phyloP scores from a whole-genome alignment of 345 rosid genomes.

The Salix purpurea region DNA sequence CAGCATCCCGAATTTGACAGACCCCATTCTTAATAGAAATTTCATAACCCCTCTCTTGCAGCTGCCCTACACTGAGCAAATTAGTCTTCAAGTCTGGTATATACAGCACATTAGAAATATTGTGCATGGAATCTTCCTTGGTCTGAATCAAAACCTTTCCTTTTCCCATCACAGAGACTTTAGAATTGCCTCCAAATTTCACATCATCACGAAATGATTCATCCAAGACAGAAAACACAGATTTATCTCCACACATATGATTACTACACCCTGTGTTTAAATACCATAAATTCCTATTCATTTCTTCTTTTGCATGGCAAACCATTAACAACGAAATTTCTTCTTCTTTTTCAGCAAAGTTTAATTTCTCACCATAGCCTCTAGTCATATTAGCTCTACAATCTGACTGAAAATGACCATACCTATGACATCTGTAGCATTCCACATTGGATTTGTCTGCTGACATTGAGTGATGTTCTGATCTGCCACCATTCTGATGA shows the following conservation, averaged over 20 bases:
- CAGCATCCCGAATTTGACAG: not conserved
- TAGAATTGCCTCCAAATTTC: conserved; percentile 1
- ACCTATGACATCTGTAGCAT: not conserved
- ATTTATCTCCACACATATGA: conserved; percentile 9
- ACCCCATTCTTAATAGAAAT: not conserved
- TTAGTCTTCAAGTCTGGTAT: not conserved
- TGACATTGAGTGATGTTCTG: not conserved
- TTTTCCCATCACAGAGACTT: not conserved
- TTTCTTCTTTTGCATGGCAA: not conserved
- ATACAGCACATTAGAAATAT: not conserved
- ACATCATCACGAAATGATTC: not conserved
- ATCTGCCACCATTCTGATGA: not conserved
- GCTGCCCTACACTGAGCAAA: not conserved
- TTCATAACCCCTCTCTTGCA: not conserved
- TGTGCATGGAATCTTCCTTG: not conserved
- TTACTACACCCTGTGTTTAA: conserved; percentile 4
- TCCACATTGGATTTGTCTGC: not conserved
- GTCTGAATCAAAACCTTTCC: not conserved
- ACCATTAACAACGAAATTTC: not conserved
- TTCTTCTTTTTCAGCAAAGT: not conserved
- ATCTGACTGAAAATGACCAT: not conserved
- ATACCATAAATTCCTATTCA: not conserved
- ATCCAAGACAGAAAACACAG: conserved; percentile 1
- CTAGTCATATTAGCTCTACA: not conserved
- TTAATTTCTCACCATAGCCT: no score